Conservation (phyloP, 768 basidiomycete species). For the Kwoniella botswanensis region DNA sequence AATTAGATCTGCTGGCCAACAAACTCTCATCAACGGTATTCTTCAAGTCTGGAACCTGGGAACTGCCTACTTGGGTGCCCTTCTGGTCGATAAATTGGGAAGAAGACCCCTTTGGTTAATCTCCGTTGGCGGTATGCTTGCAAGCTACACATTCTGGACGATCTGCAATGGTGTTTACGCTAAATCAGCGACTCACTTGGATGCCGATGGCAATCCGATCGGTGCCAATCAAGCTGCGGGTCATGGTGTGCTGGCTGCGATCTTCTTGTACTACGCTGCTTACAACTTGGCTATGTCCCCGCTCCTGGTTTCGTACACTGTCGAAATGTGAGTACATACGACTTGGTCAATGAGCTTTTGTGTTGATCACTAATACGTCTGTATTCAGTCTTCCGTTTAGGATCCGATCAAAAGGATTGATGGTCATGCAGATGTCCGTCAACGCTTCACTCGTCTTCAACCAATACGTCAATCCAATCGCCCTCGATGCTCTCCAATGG, state of each 20-base stretch:
- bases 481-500: slow-evolving; percentile 44
- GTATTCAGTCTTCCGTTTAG: slow-evolving; percentile 35
- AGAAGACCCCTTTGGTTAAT: slow-evolving; percentile 45
- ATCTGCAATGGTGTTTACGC: slow-evolving; percentile 42
- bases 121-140: slow-evolving; percentile 46
- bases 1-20: slow-evolving; percentile 35
- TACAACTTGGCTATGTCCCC: slow-evolving; percentile 49
- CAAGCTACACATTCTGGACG: slow-evolving; percentile 36
- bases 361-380: background rate
- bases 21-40: slow-evolving; percentile 41
- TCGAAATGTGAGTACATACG: slow-evolving; percentile 38
- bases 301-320: slow-evolving; percentile 44
- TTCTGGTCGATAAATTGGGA: slow-evolving; percentile 51
- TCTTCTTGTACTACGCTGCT: slow-evolving; percentile 53
- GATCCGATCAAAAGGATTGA: slow-evolving; percentile 45
- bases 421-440: slow-evolving; percentile 39
- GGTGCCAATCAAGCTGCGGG: slow-evolving; percentile 39
- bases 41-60: slow-evolving; percentile 42
- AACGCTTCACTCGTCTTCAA: slow-evolving; percentile 41
- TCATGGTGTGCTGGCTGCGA: slow-evolving; percentile 49
- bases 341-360: no score
- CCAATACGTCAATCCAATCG: slow-evolving; percentile 52
- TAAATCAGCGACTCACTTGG: slow-evolving; percentile 31
- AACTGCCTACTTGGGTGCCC: slow-evolving; percentile 32
- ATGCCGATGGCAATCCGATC: slow-evolving; percentile 35